Conservation (phyloP, 2,329 filamentous ascomycete species). For the Hymenoscyphus albidus region DNA sequence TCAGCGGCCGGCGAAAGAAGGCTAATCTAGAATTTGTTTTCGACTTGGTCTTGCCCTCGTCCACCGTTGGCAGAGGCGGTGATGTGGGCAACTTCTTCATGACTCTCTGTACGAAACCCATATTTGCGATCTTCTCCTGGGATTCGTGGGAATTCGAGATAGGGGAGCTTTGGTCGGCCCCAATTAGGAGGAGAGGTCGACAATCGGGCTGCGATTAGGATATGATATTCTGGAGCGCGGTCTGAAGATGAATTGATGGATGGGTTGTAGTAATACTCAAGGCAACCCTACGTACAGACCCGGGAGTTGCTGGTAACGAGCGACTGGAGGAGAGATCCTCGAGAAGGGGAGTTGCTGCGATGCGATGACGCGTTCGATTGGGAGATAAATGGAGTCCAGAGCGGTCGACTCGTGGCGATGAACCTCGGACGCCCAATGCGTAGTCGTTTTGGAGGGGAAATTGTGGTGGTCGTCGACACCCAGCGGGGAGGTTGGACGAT, state of each 20-base stretch:
- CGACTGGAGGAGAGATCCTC: slow-evolving; percentile 34
- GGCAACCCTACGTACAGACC: slow-evolving; percentile 23
- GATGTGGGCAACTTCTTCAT: slow-evolving; percentile 48
- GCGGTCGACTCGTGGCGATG: slow-evolving; percentile 20
- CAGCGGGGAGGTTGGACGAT: slow-evolving; percentile 11
- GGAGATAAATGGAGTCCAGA: slow-evolving; percentile 20
- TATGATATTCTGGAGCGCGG: slow-evolving; percentile 27
- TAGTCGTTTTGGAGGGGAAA: not conserved
- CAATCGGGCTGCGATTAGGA: slow-evolving; percentile 25
- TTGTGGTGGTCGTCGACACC: slow-evolving; percentile 9
- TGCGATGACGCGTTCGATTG: slow-evolving; percentile 31
- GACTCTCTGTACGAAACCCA: slow-evolving; percentile 52
- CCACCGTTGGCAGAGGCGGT: slow-evolving; percentile 41
- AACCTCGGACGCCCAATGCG: slow-evolving; percentile 27
- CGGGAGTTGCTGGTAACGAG: slow-evolving; percentile 30
- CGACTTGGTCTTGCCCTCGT: slow-evolving; percentile 41
- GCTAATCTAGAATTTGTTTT: slow-evolving; percentile 52
- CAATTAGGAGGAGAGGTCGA: slow-evolving; percentile 13
- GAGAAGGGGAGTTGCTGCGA: slow-evolving; percentile 23
- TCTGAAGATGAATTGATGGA: slow-evolving; percentile 24
- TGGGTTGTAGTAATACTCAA: slow-evolving; percentile 6
- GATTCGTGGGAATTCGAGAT: slow-evolving; percentile 26
- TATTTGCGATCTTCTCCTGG: slow-evolving; percentile 29
- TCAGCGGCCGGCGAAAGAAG: slow-evolving; percentile 82
- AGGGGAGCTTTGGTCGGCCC: slow-evolving; percentile 23